Base-by-base conservation (phyloP, 2,329 filamentous ascomycete species). In the Fusarium lateritium region DNA sequence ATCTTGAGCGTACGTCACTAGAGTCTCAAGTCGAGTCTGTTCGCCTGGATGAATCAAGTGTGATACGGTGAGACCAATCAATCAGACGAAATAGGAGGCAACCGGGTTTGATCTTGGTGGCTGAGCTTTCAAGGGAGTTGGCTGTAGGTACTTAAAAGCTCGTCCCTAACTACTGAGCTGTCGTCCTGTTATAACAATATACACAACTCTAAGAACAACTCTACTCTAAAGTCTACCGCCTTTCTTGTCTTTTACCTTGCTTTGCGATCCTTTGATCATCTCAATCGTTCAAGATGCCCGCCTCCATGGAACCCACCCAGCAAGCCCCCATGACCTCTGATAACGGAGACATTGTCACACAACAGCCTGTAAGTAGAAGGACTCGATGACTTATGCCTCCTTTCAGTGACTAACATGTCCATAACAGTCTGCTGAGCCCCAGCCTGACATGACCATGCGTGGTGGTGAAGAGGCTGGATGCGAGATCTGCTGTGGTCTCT, bases 401-500 rank as follows among this genome's bases (percentile, higher is more conserved):
- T 21, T 43, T 36, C 11, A 38, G 15, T 31, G 13, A 40, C 43
- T 70, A 54, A 70, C 43, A 11, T 50, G 26, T 50, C 10, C 10
- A 42, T 52, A 52, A 62, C 24, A 82, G 80, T 39, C 76, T 50
- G 63, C 75, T 39, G 80, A 83, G 70, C 82, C 82, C 53, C 79
- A 82, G 62, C 80, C 80, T 56, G 78, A 82, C 34, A 81, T 83
- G 77, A 76, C 72, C 64, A 77, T 83, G 57, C 79, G 81, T 42
- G 81, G 82, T 71, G 81, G 82, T 68, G 82, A 83, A 67, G 82
- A 83, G 64, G 82, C 80, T 36, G 82, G 82, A 38, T 83, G 82
- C 60, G 81, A 83, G 71, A 72, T 83, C 63, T 83, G 82, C 77
- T 83, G 82, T 62, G 81, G 82, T 59, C 79, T 83, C 62, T 83